Conservation (phyloP, 1,139 yeast species). For the Saccharomyces hybrid region DNA sequence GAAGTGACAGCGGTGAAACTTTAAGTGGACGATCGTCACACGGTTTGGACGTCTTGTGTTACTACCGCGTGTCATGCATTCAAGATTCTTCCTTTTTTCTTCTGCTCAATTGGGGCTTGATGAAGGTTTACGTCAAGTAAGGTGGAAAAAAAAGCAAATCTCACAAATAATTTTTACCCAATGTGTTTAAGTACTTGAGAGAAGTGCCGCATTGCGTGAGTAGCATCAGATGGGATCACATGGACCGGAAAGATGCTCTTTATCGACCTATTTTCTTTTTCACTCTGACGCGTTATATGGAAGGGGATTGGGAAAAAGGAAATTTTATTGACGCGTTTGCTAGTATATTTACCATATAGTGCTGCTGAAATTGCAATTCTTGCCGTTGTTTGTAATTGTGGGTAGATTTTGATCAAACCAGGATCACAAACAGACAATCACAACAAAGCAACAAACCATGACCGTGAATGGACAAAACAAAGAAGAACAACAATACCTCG, state of each 20-base stretch:
- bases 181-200: too few species aligned
- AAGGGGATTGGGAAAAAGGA: not conserved
- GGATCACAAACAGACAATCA: not conserved
- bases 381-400: not conserved
- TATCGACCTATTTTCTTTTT: not conserved
- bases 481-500: constrained; percentile 82
- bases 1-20: not conserved
- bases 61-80: too few species aligned
- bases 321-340: not conserved
- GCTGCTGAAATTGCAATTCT: not conserved
- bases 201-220: not conserved
- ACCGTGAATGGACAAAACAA: constrained; percentile 26
- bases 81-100: too few species aligned
- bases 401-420: not conserved
- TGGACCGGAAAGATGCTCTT: not conserved
- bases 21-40: too few species aligned
- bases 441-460: constrained; percentile 1
- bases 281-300: not conserved
- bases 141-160: too few species aligned
- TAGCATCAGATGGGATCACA: not conserved
- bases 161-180: too few species aligned
- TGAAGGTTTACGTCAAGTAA: too few species aligned
- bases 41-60: too few species aligned
- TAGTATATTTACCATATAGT: not conserved
- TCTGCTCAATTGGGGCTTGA: too few species aligned